A percentile compares a stretch with the other conserved stretches of the same genome.
Conservation (phyloP, 176 grass and related monocot species). For the Ensete ventricosum region DNA sequence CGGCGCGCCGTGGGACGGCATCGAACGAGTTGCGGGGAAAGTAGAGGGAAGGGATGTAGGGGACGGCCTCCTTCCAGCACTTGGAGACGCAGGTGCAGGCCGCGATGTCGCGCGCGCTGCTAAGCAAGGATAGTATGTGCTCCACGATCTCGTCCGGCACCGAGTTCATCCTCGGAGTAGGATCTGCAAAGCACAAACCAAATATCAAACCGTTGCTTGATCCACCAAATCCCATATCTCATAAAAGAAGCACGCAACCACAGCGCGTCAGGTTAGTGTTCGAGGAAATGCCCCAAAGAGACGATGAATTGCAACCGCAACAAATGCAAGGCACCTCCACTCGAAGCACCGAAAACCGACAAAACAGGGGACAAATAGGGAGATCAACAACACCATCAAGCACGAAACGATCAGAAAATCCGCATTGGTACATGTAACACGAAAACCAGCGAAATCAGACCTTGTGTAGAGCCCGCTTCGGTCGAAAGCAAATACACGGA, state of each 20-base stretch:
- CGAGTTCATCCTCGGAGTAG: conserved; percentile 37
- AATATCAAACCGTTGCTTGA: too few species aligned
- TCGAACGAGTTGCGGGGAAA: conserved; percentile 76
- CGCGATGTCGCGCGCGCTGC: conserved; percentile 73
- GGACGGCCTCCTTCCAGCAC: conserved; percentile 71
- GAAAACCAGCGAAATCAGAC: too few species aligned
- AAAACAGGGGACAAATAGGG: too few species aligned
- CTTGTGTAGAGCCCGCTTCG: too few species aligned
- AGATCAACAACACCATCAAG: too few species aligned
- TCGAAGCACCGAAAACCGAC: too few species aligned
- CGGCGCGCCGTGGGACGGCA: not conserved
- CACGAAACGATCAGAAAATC: too few species aligned
- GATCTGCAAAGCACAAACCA: not conserved
- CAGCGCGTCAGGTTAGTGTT: not conserved
- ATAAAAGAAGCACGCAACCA: not conserved
- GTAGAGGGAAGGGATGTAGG: conserved; percentile 79
- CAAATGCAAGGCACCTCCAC: too few species aligned
- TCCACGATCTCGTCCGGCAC: conserved; percentile 77
- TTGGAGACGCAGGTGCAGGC: conserved; percentile 62
- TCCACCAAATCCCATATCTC: too few species aligned
- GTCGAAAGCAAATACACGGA: too few species aligned
- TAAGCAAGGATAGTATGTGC: conserved; percentile 66
- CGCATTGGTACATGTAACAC: too few species aligned
- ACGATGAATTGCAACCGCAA: too few species aligned
- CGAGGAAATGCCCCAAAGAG: not conserved